Base-by-base conservation (phyloP, 805 yeast genomes). In the Cyberlindnera veronae region DNA sequence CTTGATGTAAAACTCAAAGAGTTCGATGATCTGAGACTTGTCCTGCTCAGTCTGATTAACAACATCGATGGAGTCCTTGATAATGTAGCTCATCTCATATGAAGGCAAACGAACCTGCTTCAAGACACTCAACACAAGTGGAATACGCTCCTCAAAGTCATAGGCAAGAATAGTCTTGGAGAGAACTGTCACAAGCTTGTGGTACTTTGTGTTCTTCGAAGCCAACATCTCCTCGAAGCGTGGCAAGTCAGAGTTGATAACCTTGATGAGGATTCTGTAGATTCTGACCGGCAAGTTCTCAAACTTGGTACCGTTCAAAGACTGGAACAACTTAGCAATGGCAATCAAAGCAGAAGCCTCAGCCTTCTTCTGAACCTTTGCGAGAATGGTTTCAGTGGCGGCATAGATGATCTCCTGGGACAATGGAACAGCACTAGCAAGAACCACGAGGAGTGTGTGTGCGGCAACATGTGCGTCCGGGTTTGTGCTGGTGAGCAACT, bases 391-490 rank as follows among this genome's bases (percentile, higher is more conserved):
- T 44, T 74, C 77, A 24, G 76, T 68, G 1, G 85, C 76, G 6
- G 89, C 88, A 36, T 72, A 62, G 14, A 78, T 62, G 13, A 84
- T 75, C 12, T 71, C 67, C 48, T 62, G 68, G 6, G 76, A 68
- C 29, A 93, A 69, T 6, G 87, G 83, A 35, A 81, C 72, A 33
- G 91, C 82, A 3, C 91, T 71, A 6, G 84, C 75, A 37, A 90
- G 66, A 3, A 91, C 96, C 0, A 91, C 76, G 18, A 91, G 58
- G 12, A 89, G 69, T 34, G 95, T 84, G 60, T 86, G 91, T 2
- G 91, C 88, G 15, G 96, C 82, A 44, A 87, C 72, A 59, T 85
- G 93, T 36, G 81, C 72, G 53, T 87, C 95, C 8, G 68, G 63
- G 40, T 63, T 64, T 11, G 63, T 43, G 6, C 77, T 66, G 2